phyloP scores from a whole-genome alignment of 2,329 filamentous ascomycete species.

The Penicillium sp. region DNA sequence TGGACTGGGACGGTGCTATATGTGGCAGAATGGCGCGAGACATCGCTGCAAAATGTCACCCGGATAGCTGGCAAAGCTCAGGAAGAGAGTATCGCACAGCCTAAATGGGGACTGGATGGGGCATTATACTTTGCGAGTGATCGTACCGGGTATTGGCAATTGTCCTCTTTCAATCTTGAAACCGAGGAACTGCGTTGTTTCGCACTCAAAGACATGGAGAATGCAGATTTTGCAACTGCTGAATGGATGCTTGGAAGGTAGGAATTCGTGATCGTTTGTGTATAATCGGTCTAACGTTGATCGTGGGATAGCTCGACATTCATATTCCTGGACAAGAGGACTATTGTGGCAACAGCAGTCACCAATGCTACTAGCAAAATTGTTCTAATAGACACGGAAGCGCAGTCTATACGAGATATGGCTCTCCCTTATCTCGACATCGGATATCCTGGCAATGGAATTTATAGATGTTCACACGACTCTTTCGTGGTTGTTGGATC shows the following conservation, averaged over 20 bases:
- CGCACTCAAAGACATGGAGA: constrained; percentile 37
- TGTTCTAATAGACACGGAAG: constrained; percentile 14
- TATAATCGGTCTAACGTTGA: not conserved
- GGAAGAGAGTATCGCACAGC: constrained; percentile 45
- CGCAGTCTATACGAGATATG: constrained; percentile 11
- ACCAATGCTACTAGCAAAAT: constrained; percentile 19
- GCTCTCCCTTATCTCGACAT: constrained; percentile 19
- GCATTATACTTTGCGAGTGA: constrained; percentile 48
- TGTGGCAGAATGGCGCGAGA: constrained; percentile 41
- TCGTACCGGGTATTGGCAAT: constrained; percentile 43
- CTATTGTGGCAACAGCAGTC: constrained; percentile 17
- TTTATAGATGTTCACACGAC: constrained; percentile 14
- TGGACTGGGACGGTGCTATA: constrained; percentile 47
- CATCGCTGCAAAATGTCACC: constrained; percentile 27
- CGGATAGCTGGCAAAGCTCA: constrained; percentile 41
- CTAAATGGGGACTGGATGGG: constrained; percentile 49
- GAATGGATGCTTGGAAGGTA: constrained; percentile 30
- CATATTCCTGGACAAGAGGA: constrained; percentile 15
- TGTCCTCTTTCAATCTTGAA: constrained; percentile 38
- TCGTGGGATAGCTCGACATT: constrained; percentile 22
- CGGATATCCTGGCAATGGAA: constrained; percentile 6
- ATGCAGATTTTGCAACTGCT: constrained; percentile 31
- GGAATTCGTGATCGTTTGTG: not conserved
- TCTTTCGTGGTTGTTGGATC: constrained; percentile 21
- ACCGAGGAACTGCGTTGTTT: constrained; percentile 27